phyloP scores from a whole-genome alignment of 257 asterid species.

The Capsicum baccatum region DNA sequence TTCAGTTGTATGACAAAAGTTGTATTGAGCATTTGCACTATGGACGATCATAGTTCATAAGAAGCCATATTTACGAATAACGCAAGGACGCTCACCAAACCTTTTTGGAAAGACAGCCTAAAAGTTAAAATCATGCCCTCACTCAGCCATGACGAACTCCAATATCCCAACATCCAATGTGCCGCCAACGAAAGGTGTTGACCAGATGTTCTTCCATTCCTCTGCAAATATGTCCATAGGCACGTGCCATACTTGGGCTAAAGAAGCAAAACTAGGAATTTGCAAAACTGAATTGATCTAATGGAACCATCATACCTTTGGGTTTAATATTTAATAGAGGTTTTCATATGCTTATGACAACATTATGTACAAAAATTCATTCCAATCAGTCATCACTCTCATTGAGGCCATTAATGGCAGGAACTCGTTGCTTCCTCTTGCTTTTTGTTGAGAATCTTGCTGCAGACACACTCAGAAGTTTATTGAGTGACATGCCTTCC shows the following conservation, averaged over 20 bases:
- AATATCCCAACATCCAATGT: background rate
- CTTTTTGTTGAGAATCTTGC: constrained; percentile 65
- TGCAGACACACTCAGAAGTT: constrained; percentile 75
- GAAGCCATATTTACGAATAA: background rate
- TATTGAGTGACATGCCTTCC: constrained; percentile 83
- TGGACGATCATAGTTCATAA: background rate
- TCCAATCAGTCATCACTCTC: constrained; percentile 20
- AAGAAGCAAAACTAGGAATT: constrained; percentile 4
- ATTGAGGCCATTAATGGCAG: background rate
- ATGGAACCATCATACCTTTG: background rate
- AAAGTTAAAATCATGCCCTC: background rate
- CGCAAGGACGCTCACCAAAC: background rate
- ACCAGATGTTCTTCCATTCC: background rate
- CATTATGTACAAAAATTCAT: background rate
- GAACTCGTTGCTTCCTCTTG: constrained; percentile 40
- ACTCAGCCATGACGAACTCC: constrained; percentile 20
- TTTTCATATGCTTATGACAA: constrained; percentile 20
- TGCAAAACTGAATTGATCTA: background rate
- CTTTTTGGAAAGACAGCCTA: background rate
- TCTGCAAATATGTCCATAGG: constrained; percentile 1
- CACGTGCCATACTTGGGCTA: background rate
- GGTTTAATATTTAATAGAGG: constrained; percentile 9
- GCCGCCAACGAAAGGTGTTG: background rate
- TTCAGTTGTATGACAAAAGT: background rate
- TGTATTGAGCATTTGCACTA: background rate